Base-by-base conservation (phyloP, 1,284 basidiomycete species). In the Wallemia hederae region DNA sequence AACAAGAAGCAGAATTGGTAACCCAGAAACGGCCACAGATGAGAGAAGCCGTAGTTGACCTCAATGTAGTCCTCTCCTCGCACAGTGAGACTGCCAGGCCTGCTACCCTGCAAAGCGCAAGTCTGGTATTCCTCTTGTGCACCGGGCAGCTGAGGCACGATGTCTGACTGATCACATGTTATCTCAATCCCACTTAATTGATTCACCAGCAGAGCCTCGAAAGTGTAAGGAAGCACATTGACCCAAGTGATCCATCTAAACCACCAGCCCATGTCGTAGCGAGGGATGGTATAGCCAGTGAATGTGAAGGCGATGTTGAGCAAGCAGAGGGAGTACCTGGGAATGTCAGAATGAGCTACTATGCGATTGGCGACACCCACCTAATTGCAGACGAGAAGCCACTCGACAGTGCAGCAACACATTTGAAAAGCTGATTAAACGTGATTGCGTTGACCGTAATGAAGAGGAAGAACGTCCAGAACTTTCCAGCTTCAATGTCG, bases 41-140 rank as follows among this genome's bases (percentile, higher is more conserved):
- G 2, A 15, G 11, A 67, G 69, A 85, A 91, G 0, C 71, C 73
- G 68, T 76, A 91, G 0, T 79, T 77, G 0, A 78, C 67, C n/a
- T 63, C 64, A 34, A 86, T 69, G 69, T 80, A 85, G 15, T 66
- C 66, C 26, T 74, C 72, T 0, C 76, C 76, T 24, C 70, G 67
- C 33, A 78, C 73, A 58, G 68, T 62, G 31, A 64, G 60, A 1
- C 65, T 62, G 5, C 75, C 72, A 2, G 72, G 66, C 2, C 66
- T 64, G 0, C 73, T 64, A 5, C 76, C 76, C 1, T 70, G 68
- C 7, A 71, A 65, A 11, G 68, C 67, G 66, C 77, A 78, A 5
- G 74, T 68, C 22, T 65, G 65, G 58, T 71, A 64, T 7, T 62
- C 61, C 0, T 67, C 66, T 0, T 65, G 61, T 5, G 67, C 63